Evolutionary conservation across 2,329 filamentous ascomycete species (phyloP).

Genomic region (Hypoxylon sp.): DNA sequence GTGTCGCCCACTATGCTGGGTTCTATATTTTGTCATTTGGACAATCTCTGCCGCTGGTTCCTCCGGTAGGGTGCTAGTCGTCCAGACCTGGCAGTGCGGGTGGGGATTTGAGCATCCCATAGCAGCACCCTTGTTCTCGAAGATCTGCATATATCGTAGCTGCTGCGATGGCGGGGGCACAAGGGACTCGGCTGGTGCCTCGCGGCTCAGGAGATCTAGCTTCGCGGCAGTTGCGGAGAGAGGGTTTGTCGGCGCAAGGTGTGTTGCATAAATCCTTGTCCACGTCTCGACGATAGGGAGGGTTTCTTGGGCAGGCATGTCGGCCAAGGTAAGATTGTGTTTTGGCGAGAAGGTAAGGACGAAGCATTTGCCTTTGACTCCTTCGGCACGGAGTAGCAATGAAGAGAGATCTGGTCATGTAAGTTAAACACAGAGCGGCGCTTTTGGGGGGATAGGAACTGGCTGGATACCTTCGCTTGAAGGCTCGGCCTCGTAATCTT

Average conservation of each 20-base stretch:
- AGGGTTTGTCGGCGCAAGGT: conserved; percentile 77
- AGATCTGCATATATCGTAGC: conserved; percentile 98
- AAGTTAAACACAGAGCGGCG: no score
- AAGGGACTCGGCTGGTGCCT: conserved; percentile 49
- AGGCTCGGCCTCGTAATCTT: conserved; percentile 68
- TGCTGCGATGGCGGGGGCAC: conserved; percentile 71
- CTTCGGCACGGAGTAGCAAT: conserved; percentile 80
- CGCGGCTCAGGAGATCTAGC: conserved; percentile 50
- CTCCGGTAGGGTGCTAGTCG: conserved; percentile 87
- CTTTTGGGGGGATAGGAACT: neutral
- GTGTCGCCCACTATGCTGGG: conserved; percentile 75
- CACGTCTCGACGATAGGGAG: conserved; percentile 86
- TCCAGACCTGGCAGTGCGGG: conserved; percentile 97
- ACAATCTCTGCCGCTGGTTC: conserved; percentile 83
- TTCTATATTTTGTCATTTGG: conserved; percentile 80
- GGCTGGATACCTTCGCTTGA: conserved; percentile 49
- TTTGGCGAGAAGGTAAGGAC: conserved; percentile 92
- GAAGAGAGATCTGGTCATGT: conserved; percentile 70
- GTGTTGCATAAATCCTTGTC: conserved; percentile 87
- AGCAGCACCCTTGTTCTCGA: conserved; percentile 96
- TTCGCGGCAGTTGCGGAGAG: conserved; percentile 57
- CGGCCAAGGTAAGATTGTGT: conserved; percentile 91
- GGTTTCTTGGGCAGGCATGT: conserved; percentile 81
- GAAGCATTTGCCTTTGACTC: conserved; percentile 95
- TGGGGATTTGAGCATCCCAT: conserved; percentile 99